phyloP scores from a whole-genome alignment of 768 basidiomycete genomes.

The Lactarius trivialis region DNA sequence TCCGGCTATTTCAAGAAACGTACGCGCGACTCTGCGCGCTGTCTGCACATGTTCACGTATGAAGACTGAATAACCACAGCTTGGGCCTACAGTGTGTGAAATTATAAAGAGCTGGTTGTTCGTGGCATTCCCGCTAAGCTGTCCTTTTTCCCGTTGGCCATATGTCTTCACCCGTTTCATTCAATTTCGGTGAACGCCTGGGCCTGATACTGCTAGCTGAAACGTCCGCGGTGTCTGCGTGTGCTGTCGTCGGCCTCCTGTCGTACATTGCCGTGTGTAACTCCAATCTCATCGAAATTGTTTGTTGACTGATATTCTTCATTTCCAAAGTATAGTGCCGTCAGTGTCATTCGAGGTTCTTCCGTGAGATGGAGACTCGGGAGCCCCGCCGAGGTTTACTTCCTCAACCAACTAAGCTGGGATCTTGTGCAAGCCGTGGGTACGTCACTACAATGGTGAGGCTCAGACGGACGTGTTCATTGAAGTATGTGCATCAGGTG shows the following conservation, averaged over 20 bases:
- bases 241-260: conserved; percentile 21
- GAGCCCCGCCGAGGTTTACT: conserved; percentile 26
- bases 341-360: conserved; percentile 14
- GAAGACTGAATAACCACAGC: background rate
- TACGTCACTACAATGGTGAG: background rate
- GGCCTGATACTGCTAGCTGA: conserved; percentile 25
- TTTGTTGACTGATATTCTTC: background rate
- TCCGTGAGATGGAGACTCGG: conserved; percentile 14
- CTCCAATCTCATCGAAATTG: background rate
- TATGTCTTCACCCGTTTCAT: background rate
- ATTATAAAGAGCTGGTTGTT: background rate
- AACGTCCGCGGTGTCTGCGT: conserved; percentile 23
- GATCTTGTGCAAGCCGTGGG: conserved; percentile 27
- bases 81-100: background rate
- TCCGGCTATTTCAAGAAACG: background rate
- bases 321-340: conserved; percentile 15
- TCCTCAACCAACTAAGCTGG: conserved; percentile 25
- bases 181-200: conserved; percentile 23
- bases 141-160: background rate
- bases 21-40: background rate
- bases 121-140: background rate
- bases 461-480: background rate
- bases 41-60: background rate
- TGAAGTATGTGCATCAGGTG: conserved; percentile 25
- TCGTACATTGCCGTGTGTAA: conserved; percentile 23